These are phyloP conservation scores for Zalaria sp. DNA, from an alignment of 2,329 filamentous ascomycete genomes.

Conservation along the genomic window DNA sequence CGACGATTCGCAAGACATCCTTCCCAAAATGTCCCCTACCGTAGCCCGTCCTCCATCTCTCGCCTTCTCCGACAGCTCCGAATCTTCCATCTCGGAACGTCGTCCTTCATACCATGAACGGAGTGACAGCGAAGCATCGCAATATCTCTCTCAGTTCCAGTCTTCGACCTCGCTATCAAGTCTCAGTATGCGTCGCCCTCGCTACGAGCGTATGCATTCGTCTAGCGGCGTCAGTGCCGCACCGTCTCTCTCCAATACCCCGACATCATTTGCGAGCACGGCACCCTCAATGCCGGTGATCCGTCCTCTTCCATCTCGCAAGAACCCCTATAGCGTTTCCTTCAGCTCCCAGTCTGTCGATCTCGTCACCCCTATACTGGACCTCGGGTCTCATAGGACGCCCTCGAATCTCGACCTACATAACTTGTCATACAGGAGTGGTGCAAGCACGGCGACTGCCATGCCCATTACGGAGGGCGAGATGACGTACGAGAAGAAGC, in stretches of 20 bases:
- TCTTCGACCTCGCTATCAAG: conserved; percentile 13
- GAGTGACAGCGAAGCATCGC: conserved; percentile 24
- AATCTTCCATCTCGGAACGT: conserved; percentile 9
- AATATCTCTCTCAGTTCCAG: conserved; percentile 28
- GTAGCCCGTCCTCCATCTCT: conserved; percentile 19
- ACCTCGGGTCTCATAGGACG: conserved; percentile 11
- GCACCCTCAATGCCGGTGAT: conserved; percentile 26
- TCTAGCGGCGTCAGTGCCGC: conserved; percentile 3
- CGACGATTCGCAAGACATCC: conserved; percentile 25
- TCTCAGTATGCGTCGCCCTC: conserved; percentile 16
- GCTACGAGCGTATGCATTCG: conserved; percentile 20
- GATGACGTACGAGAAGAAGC: conserved; percentile 12
- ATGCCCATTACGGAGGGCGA: conserved; percentile 16
- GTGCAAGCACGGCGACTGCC: conserved; percentile 16
- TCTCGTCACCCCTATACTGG: conserved; percentile 26
- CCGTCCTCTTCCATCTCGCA: conserved; percentile 24
- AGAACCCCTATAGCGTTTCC: conserved; percentile 23
- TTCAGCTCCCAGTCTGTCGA: conserved; percentile 27
- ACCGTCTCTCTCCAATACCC: conserved; percentile 31
- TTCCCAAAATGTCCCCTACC: conserved; percentile 33
- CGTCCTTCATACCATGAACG: conserved; percentile 3
- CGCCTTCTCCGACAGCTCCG: conserved; percentile 28
- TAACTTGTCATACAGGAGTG: conserved; percentile 17
- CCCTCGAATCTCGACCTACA: conserved; percentile 11
- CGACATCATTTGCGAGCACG: conserved; percentile 29